A percentile compares a stretch with the other conserved stretches of the same genome.
Evolutionary conservation across 2,329 filamentous ascomycete species (phyloP).

Genomic region (Penicillium sp.): DNA sequence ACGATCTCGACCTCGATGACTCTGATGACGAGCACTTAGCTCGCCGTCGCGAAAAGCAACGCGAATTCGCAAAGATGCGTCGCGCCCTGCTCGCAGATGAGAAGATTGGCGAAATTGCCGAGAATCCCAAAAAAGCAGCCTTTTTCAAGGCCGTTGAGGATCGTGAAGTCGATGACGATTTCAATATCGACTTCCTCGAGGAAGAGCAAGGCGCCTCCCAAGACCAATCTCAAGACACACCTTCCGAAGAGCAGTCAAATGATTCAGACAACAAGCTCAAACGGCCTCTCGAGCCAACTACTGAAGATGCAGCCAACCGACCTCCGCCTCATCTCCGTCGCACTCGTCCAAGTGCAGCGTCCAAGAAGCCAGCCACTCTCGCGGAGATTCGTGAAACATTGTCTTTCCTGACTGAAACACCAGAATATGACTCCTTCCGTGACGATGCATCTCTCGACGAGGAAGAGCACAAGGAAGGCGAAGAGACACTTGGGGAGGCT

Average conservation of each 20-base stretch:
- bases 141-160: constrained; percentile 92
- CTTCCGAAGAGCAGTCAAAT: constrained; percentile 22
- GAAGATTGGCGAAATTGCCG: constrained; percentile 84
- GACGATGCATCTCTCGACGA: constrained; percentile 55
- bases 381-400: constrained; percentile 81
- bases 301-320: constrained; percentile 50
- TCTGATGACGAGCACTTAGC: constrained; percentile 81
- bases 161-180: constrained; percentile 66
- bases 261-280: constrained; percentile 41
- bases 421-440: constrained; percentile 56
- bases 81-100: constrained; percentile 86
- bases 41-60: constrained; percentile 75
- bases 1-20: constrained; percentile 83
- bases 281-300: constrained; percentile 40
- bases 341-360: constrained; percentile 53
- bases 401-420: constrained; percentile 76
- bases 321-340: constrained; percentile 64
- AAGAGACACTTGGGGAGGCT: constrained; percentile 12
- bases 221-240: constrained; percentile 30
- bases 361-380: constrained; percentile 70
- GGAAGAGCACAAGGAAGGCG: constrained; percentile 22
- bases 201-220: constrained; percentile 44
- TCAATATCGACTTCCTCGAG: constrained; percentile 75
- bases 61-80: constrained; percentile 88
- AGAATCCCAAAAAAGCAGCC: constrained; percentile 83